Percentiles rank a stretch among this genome's conserved stretches.
Evolutionary conservation across 805 yeast genomes (phyloP).

Genomic region (Candida ulmi): DNA sequence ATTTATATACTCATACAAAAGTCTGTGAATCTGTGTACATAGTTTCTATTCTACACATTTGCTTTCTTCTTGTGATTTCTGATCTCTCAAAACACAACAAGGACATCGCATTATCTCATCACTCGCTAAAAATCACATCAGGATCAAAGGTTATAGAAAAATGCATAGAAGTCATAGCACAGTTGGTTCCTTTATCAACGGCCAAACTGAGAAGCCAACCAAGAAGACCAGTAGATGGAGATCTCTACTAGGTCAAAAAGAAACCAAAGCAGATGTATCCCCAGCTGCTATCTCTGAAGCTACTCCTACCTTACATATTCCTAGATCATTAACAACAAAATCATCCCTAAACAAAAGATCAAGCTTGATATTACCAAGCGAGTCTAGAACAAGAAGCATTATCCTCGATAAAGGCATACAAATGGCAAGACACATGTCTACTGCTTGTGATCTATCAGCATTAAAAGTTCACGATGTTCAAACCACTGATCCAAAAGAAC

Average conservation of each 20-base stretch:
- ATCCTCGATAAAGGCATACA: too few species aligned
- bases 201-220: not conserved
- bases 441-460: not conserved
- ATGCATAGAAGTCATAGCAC: slow-evolving; percentile 9
- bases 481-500: slow-evolving; percentile 16
- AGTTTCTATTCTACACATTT: too few species aligned
- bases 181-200: not conserved
- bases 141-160: too few species aligned
- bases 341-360: slow-evolving; percentile 1
- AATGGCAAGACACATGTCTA: slow-evolving; percentile 7
- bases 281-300: too few species aligned
- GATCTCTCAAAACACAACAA: too few species aligned
- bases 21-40: too few species aligned
- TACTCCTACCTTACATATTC: too few species aligned
- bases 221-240: not conserved
- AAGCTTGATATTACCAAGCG: slow-evolving; percentile 1
- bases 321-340: not conserved
- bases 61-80: too few species aligned
- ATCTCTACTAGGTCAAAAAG: not conserved
- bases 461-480: slow-evolving; percentile 5
- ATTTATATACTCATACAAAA: too few species aligned
- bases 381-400: not conserved
- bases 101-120: too few species aligned
- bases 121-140: too few species aligned
- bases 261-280: slow-evolving; percentile 1